Evolutionary conservation across 257 asterid species (phyloP), one percentile per base, ranked within the genome.

Genomic region (Henckelia pumila): DNA sequence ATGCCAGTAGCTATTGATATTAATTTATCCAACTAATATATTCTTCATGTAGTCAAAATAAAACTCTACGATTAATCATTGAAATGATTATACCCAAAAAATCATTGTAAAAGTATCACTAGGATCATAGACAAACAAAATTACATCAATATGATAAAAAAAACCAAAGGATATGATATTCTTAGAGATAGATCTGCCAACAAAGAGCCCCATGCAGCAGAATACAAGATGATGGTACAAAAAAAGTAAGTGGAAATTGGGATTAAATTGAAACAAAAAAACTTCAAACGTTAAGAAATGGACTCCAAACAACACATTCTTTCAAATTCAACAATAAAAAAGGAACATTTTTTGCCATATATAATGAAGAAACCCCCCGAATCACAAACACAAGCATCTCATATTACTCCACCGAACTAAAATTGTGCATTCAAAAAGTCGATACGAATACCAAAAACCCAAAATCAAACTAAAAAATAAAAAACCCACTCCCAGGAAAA

Each of bases 141-240:
- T 14, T 11, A 47, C 55, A 13, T 11, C 59, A 52, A 50, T 58
- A 49, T 5, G 60, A 50, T 64, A 10, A 47, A 47, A 10, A 47
- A 47, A 17, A 16, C 6, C 3, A 17, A 47, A 47, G 20, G 8
- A 47, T 17, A 47, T 17, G 1, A 47, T 16, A 14, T 5, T 16
- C 16, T 47, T 47, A 16, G 55, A 47, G 20, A 44, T 44, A 71
- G 77, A 76, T 76, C 80, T 70, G 67, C 5, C 21, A 35, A 28
- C 22, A 28, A 49, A 55, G 53, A n/a, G 19, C 13, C 11, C 40
- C 66, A 66, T 66, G 76, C 69, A 77, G 56, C 8, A 13, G 19
- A 63, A 72, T 20, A 6, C 66, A 61, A 69, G 4, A 8, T 25
- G 1, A 9, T 40, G 37, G 47, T 7, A 3, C 59, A 9, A 29